phyloP scores from a whole-genome alignment of 2,329 filamentous ascomycete genomes.

The Neonectria neomacrospora region DNA sequence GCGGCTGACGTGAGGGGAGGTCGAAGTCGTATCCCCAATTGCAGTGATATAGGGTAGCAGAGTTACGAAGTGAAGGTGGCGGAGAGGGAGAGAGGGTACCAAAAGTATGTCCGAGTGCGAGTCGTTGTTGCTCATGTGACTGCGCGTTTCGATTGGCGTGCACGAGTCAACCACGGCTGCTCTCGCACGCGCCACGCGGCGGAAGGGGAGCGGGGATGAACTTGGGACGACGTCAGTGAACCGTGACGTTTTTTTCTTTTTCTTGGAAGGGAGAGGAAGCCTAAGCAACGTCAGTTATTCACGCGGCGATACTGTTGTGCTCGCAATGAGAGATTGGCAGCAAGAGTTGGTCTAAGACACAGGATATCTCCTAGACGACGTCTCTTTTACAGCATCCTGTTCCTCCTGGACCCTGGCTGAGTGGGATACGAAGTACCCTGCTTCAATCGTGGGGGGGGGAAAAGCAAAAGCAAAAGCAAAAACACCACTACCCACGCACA shows the following conservation, averaged over 20 bases:
- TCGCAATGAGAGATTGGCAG: not conserved
- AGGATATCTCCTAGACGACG: not conserved
- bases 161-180: conserved; percentile 29
- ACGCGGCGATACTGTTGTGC: not conserved
- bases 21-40: conserved; percentile 2
- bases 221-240: not conserved
- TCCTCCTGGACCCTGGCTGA: not conserved
- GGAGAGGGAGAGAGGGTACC: not conserved
- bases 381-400: not conserved
- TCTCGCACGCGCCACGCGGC: conserved; percentile 38
- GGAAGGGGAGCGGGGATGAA: not conserved
- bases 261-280: not conserved
- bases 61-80: not conserved
- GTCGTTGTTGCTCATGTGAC: conserved; percentile 40
- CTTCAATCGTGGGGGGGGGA: not conserved
- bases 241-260: not conserved
- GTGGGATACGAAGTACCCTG: not conserved
- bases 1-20: conserved; percentile 20
- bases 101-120: not conserved
- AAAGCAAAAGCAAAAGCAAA: conserved; percentile 5
- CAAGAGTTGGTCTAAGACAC: not conserved
- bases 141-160: conserved; percentile 36
- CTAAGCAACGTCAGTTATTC: not conserved
- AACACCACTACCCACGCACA: not conserved
- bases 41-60: conserved; percentile 12